Evolutionary conservation across 805 yeast genomes (phyloP).

Genomic region (Candida insectorum): DNA sequence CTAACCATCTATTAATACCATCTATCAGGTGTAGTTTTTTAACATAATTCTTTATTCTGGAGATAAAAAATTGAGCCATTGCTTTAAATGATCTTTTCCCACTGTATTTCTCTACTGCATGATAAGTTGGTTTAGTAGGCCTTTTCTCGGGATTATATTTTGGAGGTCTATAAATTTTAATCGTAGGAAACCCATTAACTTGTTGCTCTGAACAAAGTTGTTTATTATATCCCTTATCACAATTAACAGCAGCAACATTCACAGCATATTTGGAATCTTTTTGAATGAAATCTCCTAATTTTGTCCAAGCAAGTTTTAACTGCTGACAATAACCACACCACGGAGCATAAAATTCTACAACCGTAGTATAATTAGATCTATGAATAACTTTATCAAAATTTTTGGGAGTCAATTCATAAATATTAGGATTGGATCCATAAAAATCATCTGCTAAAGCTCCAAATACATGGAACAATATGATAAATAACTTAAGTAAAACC

Average conservation of each 20-base stretch:
- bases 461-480: neutral
- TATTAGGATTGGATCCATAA: slow-evolving; percentile 40
- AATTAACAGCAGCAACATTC: slow-evolving; percentile 79
- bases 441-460: slow-evolving; percentile 7
- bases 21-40: slow-evolving; percentile 37
- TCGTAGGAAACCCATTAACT: slow-evolving; percentile 80
- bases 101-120: slow-evolving; percentile 53
- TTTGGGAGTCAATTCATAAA: slow-evolving; percentile 53
- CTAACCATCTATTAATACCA: slow-evolving; percentile 19
- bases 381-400: slow-evolving; percentile 67
- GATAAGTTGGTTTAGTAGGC: slow-evolving; percentile 20
- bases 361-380: slow-evolving; percentile 69
- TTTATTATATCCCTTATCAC: slow-evolving; percentile 70
- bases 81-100: slow-evolving; percentile 60
- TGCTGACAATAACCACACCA: slow-evolving; percentile 96
- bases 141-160: slow-evolving; percentile 35
- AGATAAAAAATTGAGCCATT: slow-evolving; percentile 50
- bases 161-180: slow-evolving; percentile 80
- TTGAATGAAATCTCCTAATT: slow-evolving; percentile 58
- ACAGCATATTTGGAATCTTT: slow-evolving; percentile 45
- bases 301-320: slow-evolving; percentile 59
- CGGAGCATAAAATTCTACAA: slow-evolving; percentile 92
- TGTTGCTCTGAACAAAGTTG: slow-evolving; percentile 62
- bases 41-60: slow-evolving; percentile 65
- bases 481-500: too few relatives aligned